A percentile compares a stretch with the other conserved stretches of the same genome.
Conservation (phyloP, 2,329 filamentous ascomycete genomes). For the Ilyonectria robusta region DNA sequence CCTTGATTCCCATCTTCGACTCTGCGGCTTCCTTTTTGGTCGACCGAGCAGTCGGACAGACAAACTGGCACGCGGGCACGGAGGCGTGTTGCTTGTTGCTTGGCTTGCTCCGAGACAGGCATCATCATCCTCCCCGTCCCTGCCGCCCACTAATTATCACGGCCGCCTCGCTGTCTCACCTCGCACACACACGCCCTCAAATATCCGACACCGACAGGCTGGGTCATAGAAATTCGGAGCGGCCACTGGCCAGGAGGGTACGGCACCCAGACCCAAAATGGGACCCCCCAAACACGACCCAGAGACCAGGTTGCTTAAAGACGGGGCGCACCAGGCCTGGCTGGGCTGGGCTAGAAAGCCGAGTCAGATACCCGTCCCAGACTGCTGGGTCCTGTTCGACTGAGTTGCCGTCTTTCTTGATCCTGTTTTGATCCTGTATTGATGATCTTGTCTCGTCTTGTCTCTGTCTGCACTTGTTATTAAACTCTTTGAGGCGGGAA, state of each 20-base stretch:
- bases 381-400: conserved; percentile 45
- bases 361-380: conserved; percentile 50
- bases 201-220: conserved; percentile 29
- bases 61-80: neutral
- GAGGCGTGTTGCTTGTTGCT: neutral
- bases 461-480: conserved; percentile 8
- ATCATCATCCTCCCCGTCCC: conserved; percentile 11
- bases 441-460: conserved; percentile 20
- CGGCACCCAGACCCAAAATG: conserved; percentile 12
- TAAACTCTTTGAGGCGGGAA: neutral
- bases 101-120: neutral
- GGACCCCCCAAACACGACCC: conserved; percentile 6
- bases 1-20: no score
- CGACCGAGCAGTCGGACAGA: neutral
- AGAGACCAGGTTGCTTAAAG: conserved; percentile 23
- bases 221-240: conserved; percentile 12
- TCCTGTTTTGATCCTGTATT: conserved; percentile 35
- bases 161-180: neutral
- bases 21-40: neutral
- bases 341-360: conserved; percentile 41
- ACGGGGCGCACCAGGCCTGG: conserved; percentile 31
- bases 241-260: conserved; percentile 8
- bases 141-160: neutral
- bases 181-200: neutral
- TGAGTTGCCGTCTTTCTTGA: conserved; percentile 30